phyloP scores from a whole-genome alignment of 1,284 basidiomycete genomes.

The Pterula multifida region DNA sequence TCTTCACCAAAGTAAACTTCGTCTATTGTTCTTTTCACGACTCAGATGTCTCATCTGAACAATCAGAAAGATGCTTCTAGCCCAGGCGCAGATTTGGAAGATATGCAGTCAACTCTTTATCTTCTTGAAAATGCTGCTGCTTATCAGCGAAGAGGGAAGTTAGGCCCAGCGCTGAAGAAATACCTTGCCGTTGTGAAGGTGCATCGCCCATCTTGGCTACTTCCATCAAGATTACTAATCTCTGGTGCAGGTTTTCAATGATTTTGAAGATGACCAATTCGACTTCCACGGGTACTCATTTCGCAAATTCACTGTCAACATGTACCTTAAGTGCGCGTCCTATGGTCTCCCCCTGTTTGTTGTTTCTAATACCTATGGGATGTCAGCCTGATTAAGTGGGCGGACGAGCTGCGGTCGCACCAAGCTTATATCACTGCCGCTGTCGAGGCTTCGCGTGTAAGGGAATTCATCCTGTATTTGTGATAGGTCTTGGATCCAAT shows the following conservation, averaged over 20 bases:
- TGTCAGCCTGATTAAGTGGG: slow-evolving; percentile 58
- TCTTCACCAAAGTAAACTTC: slow-evolving; percentile 76
- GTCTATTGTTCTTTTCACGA: background rate
- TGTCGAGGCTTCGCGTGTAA: slow-evolving; percentile 51
- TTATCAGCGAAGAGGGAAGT: slow-evolving; percentile 50
- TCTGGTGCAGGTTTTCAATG: slow-evolving; percentile 63
- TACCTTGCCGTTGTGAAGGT: slow-evolving; percentile 74
- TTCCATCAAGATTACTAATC: background rate
- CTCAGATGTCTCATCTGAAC: slow-evolving; percentile 2
- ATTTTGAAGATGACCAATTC: slow-evolving; percentile 92
- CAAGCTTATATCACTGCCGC: slow-evolving; percentile 71
- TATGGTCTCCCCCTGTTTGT: slow-evolving; percentile 7
- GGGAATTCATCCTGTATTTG: slow-evolving; percentile 10
- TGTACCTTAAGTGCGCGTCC: slow-evolving; percentile 62
- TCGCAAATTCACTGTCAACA: slow-evolving; percentile 79
- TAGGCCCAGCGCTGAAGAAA: slow-evolving; percentile 81
- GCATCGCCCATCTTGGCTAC: slow-evolving; percentile 7
- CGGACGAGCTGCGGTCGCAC: slow-evolving; percentile 69
- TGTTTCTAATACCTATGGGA: background rate
- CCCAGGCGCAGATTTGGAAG: slow-evolving; percentile 77
- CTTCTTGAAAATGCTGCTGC: slow-evolving; percentile 76
- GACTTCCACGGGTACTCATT: slow-evolving; percentile 97
- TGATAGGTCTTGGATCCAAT: slow-evolving; percentile 3
- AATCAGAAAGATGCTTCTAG: slow-evolving; percentile 70
- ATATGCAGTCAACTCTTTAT: slow-evolving; percentile 94